These are phyloP conservation scores for Lasiosphaeria miniovina DNA, from an alignment of 495 filamentous ascomycete genomes.

Conservation along the genomic window DNA sequence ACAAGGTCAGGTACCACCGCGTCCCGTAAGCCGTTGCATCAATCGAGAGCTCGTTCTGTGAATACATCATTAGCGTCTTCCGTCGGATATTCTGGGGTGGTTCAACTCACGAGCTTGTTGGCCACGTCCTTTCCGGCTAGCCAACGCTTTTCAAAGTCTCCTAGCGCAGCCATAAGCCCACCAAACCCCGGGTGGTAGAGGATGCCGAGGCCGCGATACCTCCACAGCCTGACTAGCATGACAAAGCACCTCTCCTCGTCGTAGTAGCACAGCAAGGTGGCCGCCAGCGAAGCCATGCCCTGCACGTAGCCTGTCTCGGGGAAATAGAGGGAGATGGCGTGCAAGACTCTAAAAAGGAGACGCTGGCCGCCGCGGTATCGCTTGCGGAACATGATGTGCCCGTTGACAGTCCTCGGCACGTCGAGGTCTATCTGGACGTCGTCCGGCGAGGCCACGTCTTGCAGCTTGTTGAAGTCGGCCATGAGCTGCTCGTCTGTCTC, in stretches of 20 bases:
- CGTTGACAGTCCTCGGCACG: slow-evolving; percentile 90
- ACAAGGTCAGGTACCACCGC: slow-evolving; percentile 95
- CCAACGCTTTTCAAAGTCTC: slow-evolving; percentile 88
- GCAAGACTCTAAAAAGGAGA: slow-evolving; percentile 87
- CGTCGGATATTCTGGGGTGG: not conserved
- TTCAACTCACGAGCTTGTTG: slow-evolving; percentile 66
- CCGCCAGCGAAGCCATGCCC: slow-evolving; percentile 92
- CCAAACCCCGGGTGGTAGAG: slow-evolving; percentile 83
- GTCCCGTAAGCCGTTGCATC: slow-evolving; percentile 90
- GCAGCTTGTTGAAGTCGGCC: slow-evolving; percentile 63
- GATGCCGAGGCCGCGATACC: slow-evolving; percentile 76
- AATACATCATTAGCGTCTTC: slow-evolving; percentile 9
- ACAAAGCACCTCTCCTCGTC: slow-evolving; percentile 93
- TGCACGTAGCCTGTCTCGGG: slow-evolving; percentile 95
- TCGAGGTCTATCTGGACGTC: slow-evolving; percentile 98
- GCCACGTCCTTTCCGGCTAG: slow-evolving; percentile 71
- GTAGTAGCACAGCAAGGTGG: slow-evolving; percentile 92
- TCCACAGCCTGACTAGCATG: slow-evolving; percentile 91
- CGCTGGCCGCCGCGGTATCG: slow-evolving; percentile 90
- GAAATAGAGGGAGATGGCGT: slow-evolving; percentile 84
- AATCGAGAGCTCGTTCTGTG: slow-evolving; percentile 75
- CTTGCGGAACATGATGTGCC: slow-evolving; percentile 95
- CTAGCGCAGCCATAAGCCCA: slow-evolving; percentile 82
- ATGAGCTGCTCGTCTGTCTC: slow-evolving; percentile 70
- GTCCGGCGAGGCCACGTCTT: slow-evolving; percentile 73